These are phyloP conservation scores for Blastomyces silverae DNA, from an alignment of 2,329 filamentous ascomycete species.

Conservation along the genomic window DNA sequence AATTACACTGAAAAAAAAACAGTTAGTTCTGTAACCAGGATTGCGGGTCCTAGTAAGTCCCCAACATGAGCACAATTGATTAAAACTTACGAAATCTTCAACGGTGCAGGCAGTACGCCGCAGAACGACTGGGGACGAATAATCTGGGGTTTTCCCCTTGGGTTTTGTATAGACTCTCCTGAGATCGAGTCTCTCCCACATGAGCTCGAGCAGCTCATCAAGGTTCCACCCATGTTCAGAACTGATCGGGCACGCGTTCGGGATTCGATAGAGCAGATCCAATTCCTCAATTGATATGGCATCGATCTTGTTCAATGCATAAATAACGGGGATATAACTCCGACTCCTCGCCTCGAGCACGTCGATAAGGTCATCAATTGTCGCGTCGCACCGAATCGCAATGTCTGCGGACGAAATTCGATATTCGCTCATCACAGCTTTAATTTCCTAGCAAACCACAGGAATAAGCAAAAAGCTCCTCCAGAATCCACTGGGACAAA, in stretches of 20 bases:
- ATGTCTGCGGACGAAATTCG: slow-evolving; percentile 95
- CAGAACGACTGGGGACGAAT: slow-evolving; percentile 82
- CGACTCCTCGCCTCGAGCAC: slow-evolving; percentile 88
- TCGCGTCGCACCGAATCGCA: slow-evolving; percentile 94
- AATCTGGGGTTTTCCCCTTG: slow-evolving; percentile 90
- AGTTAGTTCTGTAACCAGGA: not conserved
- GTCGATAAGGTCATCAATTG: slow-evolving; percentile 94
- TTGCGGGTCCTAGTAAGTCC: too few relatives aligned
- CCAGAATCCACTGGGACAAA: slow-evolving; percentile 7
- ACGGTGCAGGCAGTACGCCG: slow-evolving; percentile 76
- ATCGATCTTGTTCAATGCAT: slow-evolving; percentile 98
- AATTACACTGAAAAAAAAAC: slow-evolving; percentile 63
- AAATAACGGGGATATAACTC: slow-evolving; percentile 97
- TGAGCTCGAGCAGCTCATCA: slow-evolving; percentile 91
- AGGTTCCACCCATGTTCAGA: slow-evolving; percentile 98
- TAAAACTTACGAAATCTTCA: slow-evolving; percentile 82
- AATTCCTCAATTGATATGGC: slow-evolving; percentile 96
- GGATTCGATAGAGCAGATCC: slow-evolving; percentile 91
- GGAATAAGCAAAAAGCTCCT: not conserved
- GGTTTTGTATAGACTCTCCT: slow-evolving; percentile 96
- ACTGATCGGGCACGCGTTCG: slow-evolving; percentile 93
- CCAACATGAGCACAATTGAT: not conserved
- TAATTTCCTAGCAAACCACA: slow-evolving; percentile 62
- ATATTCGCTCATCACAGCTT: slow-evolving; percentile 95
- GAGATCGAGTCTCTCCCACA: slow-evolving; percentile 96